Conservation (phyloP, 2,329 filamentous ascomycete species). For the Pseudogymnoascus sp. region DNA sequence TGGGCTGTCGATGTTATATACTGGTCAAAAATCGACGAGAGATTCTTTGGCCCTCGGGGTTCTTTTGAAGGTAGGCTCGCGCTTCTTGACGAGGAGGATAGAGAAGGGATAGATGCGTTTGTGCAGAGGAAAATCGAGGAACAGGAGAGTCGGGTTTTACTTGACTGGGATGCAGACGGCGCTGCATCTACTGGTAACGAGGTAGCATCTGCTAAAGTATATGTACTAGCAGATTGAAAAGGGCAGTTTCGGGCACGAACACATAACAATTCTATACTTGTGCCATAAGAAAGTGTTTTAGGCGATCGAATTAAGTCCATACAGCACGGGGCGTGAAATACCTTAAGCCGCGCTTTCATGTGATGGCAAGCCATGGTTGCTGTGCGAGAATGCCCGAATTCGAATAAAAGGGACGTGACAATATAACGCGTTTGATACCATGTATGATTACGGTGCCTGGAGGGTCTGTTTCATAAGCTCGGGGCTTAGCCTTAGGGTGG, state of each 20-base stretch:
- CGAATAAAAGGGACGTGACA: not conserved
- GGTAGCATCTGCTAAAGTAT: not conserved
- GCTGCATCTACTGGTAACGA: not conserved
- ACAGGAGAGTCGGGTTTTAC: conserved; percentile 5
- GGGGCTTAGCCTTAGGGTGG: not conserved
- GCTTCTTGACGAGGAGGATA: conserved; percentile 28
- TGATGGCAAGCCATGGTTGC: not conserved
- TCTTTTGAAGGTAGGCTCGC: conserved; percentile 27
- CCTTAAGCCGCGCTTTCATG: not conserved
- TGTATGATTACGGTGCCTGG: not conserved
- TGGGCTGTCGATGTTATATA: conserved; percentile 36
- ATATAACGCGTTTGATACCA: not conserved
- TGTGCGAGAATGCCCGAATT: not conserved
- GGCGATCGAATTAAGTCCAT: not conserved
- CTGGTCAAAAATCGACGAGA: conserved; percentile 35
- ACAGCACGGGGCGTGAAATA: not conserved
- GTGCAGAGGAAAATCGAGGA: conserved; percentile 32
- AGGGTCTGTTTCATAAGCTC: not conserved
- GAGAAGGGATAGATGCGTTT: conserved; percentile 28
- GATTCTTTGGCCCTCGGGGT: conserved; percentile 30
- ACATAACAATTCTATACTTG: not conserved
- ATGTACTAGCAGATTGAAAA: not conserved
- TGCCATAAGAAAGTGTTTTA: not conserved
- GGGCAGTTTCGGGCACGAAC: not conserved
- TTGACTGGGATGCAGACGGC: not conserved